phyloP scores from a whole-genome alignment of 208 protist genomes.

The Leishmania tropica region DNA sequence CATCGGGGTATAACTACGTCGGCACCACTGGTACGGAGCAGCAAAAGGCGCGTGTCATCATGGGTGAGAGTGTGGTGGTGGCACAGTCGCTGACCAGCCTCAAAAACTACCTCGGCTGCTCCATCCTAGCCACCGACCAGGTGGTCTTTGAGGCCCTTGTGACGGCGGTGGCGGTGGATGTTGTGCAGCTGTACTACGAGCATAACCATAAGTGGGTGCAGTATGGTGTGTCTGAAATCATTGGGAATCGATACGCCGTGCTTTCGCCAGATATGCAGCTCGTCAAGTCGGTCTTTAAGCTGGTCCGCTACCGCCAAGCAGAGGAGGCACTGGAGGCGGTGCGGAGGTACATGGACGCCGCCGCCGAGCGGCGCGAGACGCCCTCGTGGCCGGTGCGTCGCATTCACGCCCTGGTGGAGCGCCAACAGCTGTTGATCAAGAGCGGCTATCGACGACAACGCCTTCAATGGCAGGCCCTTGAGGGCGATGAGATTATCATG shows the following conservation, averaged over 20 bases:
- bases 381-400: conserved; percentile 44
- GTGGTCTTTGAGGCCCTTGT: conserved; percentile 40
- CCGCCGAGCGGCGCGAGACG: neutral
- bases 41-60: conserved; percentile 55
- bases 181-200: conserved; percentile 41
- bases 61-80: conserved; percentile 42
- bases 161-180: conserved; percentile 47
- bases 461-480: conserved; percentile 40
- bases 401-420: conserved; percentile 25
- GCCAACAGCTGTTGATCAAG: conserved; percentile 31
- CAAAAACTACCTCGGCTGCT: conserved; percentile 31
- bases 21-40: conserved; percentile 63
- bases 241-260: conserved; percentile 18
- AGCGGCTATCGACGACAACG: conserved; percentile 39
- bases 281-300: conserved; percentile 41
- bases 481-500: conserved; percentile 36
- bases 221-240: conserved; percentile 42
- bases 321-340: conserved; percentile 33
- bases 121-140: conserved; percentile 48
- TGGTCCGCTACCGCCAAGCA: conserved; percentile 41
- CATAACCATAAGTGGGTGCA: conserved; percentile 28
- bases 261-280: conserved; percentile 28
- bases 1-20: conserved; percentile 43
- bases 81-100: conserved; percentile 37
- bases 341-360: conserved; percentile 20